Base-by-base conservation (phyloP, 352 stramenopile species). In the Paralagenidium karlingii region DNA sequence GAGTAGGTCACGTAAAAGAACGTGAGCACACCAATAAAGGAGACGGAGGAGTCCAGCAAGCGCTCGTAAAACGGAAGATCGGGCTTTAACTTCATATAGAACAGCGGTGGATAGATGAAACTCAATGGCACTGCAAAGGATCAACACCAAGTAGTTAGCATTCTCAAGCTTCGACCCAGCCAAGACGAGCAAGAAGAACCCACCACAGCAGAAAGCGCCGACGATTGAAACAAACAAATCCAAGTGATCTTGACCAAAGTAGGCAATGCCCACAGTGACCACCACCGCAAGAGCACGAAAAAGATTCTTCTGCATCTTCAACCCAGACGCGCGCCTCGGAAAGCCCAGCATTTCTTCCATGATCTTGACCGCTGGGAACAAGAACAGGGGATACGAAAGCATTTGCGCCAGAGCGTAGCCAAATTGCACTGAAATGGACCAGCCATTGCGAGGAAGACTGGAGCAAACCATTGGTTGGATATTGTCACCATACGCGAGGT, bases 1-100 rank as follows among this genome's bases (percentile, higher is more conserved):
- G 69, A 81, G 53, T 73, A 85, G 44, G 76, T 86, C 33, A 87
- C 75, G 56, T 78, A 88, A 43, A 85, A 67, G 55, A 88, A 86
- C 27, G 68, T 84, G 58, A 78, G 48, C 27, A 74, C 42, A n/a
- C 75, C 75, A 15, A 83, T 58, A 34, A 59, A 22, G 36, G 82
- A 54, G 38, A 84, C 69, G 29, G 66, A 51, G 18, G 47, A 55
- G 46, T 88, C 75, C 26, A 75, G 57, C 31, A 79, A 38, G 45
- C 78, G 78, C 40, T 78, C 63, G 33, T 61, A 34, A 19, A 60
- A 49, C 12, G 66, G 51, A 22, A 43, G 24, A 13, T 81, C 58
- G 16, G 62, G 55, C 19, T 62, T 59, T 37, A 88, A 48, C 57
- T 88, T 88, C 42, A 84, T 47, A 36, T 88, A 67, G 42, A 88